phyloP scores from a whole-genome alignment of 345 rosid genomes.

The Citrus medica region DNA sequence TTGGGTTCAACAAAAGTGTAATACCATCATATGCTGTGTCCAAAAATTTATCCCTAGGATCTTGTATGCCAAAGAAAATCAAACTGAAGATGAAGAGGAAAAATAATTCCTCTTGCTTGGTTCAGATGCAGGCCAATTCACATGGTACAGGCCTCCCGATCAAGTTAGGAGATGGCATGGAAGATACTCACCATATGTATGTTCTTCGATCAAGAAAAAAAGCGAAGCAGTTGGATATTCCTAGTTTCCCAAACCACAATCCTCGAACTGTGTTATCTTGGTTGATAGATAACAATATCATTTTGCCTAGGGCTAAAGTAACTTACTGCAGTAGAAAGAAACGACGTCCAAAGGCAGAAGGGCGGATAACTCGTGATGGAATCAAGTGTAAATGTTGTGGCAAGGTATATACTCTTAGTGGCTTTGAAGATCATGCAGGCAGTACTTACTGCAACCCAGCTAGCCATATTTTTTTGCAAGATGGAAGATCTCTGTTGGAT shows the following conservation, averaged over 20 bases:
- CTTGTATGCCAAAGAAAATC: not conserved
- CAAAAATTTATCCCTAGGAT: not conserved
- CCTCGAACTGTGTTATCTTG: slow-evolving; percentile 62
- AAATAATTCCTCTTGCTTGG: slow-evolving; percentile 9
- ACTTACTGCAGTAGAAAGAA: slow-evolving; percentile 29
- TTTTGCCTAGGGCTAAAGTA: slow-evolving; percentile 63
- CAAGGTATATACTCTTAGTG: slow-evolving; percentile 37
- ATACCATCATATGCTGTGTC: slow-evolving; percentile 5
- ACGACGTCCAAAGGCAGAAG: slow-evolving; percentile 32
- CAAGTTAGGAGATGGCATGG: slow-evolving; percentile 5
- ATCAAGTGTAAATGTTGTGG: slow-evolving; percentile 71
- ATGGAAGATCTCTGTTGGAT: slow-evolving; percentile 77
- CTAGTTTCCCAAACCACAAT: slow-evolving; percentile 32
- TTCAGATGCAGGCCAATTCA: slow-evolving; percentile 12
- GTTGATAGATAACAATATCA: slow-evolving; percentile 62
- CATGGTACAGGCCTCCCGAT: slow-evolving; percentile 7
- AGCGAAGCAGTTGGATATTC: slow-evolving; percentile 35
- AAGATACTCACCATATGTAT: slow-evolving; percentile 6
- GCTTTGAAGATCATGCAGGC: slow-evolving; percentile 58
- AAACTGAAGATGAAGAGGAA: slow-evolving; percentile 26
- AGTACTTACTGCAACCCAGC: slow-evolving; percentile 40
- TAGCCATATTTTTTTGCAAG: slow-evolving; percentile 56
- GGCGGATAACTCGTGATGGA: slow-evolving; percentile 61
- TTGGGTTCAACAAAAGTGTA: slow-evolving; percentile 6
- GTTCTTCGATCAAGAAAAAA: slow-evolving; percentile 49